Base-by-base conservation (phyloP, 164 flowering plant genomes). In the Hamamelis virginiana region DNA sequence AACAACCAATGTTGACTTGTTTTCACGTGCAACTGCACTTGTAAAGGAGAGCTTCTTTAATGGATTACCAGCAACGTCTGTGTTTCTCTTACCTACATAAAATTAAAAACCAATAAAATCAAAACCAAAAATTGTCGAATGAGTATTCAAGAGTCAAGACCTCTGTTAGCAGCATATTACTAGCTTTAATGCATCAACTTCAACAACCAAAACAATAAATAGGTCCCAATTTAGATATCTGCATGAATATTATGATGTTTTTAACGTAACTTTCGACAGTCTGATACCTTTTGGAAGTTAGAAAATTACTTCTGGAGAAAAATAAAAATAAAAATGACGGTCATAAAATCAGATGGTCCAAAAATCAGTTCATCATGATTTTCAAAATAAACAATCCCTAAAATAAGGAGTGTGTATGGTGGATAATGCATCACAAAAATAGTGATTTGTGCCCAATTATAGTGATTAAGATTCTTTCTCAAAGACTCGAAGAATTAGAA, bases 71-170 rank as follows among this genome's bases (percentile, higher is more conserved):
- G 68, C 18, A 59, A 59, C 51, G 22, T 56, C 64, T 19, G 53
- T 59, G 64, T 22, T 72, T 62, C 69, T 76, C 62, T 72, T 80
- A 50, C 81, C 87, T 84, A 61, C 67, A 58, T 18, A 59, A 50
- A 5, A 48, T 22, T 51, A 63, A 12, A 0, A 15, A 45, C 41
- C 4, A 50, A 51, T 57, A 16, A 9, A 52, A 67, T 1, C 9
- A 57, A 27, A 8, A 23, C 56, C 33, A 16, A 14, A 18, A 67
- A 8, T 38, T 47, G n/a, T 51, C 6, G 23, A 3, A 1, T 9
- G 26, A 25, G 12, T 44, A 12, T 21, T 22, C 27, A 43, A 28
- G 10, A 21, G 2, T 8, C 45, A 13, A 33, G 41, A 33, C 4
- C 41, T 33, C 41, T 33, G 6, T 33, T 33, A 33, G 2, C 41